Conservation (phyloP, 805 yeast genomes). For the Candida sanyiensis region DNA sequence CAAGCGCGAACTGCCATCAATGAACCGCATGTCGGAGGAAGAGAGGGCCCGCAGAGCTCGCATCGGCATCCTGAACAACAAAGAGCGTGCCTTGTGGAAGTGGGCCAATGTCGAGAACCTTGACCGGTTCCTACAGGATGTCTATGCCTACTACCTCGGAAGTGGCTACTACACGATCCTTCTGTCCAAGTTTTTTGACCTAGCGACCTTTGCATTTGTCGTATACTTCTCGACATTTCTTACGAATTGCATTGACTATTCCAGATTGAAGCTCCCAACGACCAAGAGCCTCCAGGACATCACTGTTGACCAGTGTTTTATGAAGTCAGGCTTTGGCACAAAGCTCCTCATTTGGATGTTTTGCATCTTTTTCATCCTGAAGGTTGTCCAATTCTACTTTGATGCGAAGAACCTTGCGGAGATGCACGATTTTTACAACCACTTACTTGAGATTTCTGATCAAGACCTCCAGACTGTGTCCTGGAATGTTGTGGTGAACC, state of each 20-base stretch:
- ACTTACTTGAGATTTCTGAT: slow-evolving; percentile 66
- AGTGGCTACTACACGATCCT: slow-evolving; percentile 82
- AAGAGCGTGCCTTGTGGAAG: slow-evolving; percentile 82
- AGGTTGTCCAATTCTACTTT: slow-evolving; percentile 49
- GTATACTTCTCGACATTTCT: slow-evolving; percentile 74
- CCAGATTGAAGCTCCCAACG: slow-evolving; percentile 33
- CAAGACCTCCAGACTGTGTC: slow-evolving; percentile 87
- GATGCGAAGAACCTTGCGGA: slow-evolving; percentile 68
- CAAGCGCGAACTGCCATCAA: slow-evolving; percentile 1
- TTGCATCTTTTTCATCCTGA: slow-evolving; percentile 43
- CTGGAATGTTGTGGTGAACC: slow-evolving; percentile 82
- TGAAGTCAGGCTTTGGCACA: slow-evolving; percentile 43
- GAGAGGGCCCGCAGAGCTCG: slow-evolving; percentile 24
- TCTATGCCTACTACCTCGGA: slow-evolving; percentile 78
- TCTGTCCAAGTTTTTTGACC: slow-evolving; percentile 56
- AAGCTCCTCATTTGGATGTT: slow-evolving; percentile 64
- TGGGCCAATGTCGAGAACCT: slow-evolving; percentile 96
- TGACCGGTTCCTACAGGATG: slow-evolving; percentile 78
- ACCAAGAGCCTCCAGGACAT: slow-evolving; percentile 28
- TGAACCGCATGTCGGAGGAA: slow-evolving; percentile 10
- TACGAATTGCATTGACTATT: slow-evolving; percentile 73
- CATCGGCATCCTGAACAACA: slow-evolving; percentile 45
- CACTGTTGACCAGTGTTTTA: slow-evolving; percentile 33
- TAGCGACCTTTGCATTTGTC: slow-evolving; percentile 72
- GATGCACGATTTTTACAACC: slow-evolving; percentile 67